Percentiles rank a stretch among this genome's conserved stretches.
Conservation (phyloP, 2,329 filamentous ascomycete species). For the Coniochaeta pulveracea region DNA sequence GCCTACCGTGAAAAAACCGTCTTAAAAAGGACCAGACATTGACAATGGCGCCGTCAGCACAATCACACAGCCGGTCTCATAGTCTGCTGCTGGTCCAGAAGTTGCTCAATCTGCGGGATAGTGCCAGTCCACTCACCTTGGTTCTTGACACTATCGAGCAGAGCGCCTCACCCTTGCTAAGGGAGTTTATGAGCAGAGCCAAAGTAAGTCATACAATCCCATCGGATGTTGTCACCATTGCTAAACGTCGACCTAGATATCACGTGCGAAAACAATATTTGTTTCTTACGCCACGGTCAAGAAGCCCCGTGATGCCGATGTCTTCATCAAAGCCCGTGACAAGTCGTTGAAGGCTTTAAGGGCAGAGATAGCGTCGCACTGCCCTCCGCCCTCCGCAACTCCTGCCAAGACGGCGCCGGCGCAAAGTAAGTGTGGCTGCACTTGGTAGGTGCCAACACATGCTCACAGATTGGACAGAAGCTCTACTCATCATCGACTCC, state of each 20-base stretch:
- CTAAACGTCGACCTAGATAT: slow-evolving; percentile 27
- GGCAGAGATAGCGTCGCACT: slow-evolving; percentile 46
- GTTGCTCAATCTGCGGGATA: slow-evolving; percentile 66
- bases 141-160: slow-evolving; percentile 80
- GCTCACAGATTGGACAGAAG: slow-evolving; percentile 34
- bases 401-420: slow-evolving; percentile 21
- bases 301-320: slow-evolving; percentile 51
- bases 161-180: slow-evolving; percentile 55
- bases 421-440: slow-evolving; percentile 27
- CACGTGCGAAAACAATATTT: slow-evolving; percentile 61
- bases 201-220: slow-evolving; percentile 38
- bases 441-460: neutral
- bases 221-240: slow-evolving; percentile 1
- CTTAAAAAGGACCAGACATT: too few relatives aligned
- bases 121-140: slow-evolving; percentile 76
- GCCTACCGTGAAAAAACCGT: too few relatives aligned
- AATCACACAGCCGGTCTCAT: slow-evolving; percentile 67
- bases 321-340: slow-evolving; percentile 54
- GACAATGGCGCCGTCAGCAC: slow-evolving; percentile 48
- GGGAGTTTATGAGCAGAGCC: slow-evolving; percentile 65
- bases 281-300: slow-evolving; percentile 67
- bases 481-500: slow-evolving; percentile 69
- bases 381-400: slow-evolving; percentile 26
- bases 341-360: slow-evolving; percentile 45
- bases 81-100: slow-evolving; percentile 76